Base-by-base conservation (phyloP, 768 basidiomycete genomes). In the Hypsizygus marmoreus region DNA sequence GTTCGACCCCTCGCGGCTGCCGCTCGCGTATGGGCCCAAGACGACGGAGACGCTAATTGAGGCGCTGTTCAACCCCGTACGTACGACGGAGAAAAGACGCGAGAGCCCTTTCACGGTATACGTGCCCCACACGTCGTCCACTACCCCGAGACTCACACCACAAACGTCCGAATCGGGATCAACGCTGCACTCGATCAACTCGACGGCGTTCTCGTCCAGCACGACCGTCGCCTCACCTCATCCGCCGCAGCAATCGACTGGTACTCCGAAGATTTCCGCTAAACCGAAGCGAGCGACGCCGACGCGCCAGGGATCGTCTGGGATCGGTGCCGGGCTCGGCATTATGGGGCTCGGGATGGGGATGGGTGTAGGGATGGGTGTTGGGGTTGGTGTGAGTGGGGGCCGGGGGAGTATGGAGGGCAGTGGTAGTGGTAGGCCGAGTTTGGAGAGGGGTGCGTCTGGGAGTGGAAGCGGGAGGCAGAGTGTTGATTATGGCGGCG, bases 31-130 rank as follows among this genome's bases (percentile, higher is more conserved):
- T 50, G 82, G 84, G 1, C 75, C 82, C 2, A 77, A 77, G 40
- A 79, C 81, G 11, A 90, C 88, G 0, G 87, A 88, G 59, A 72
- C 72, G 28, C 73, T 91, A 31, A 90, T 91, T 58, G 89, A 91
- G 44, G 81, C 86, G 4, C 61, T 91, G 19, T 91, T 91, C 61
- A 91, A 91, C 55, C 88, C 89, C 2, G 73, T 74, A 2, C 75
- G 72, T 2, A 77, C 77, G 7, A 68, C 67, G 1, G 70, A 73
- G 31, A 57, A 54, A 50, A 54, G 55, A 13, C 58, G 63, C 26
- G 68, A 73, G 47, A 67, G 62, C 30, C 76, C 75, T 12, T 76
- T 78, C 50, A 75, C 74, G 28, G 51, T 69, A 9, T 71, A 67
- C 40, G 61, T 68, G 4, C 65, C 70, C 33, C 28, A 45, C 10